A percentile compares a stretch with the other conserved stretches of the same genome.
Evolutionary conservation across 116 monocot genomes (phyloP).

Genomic region (Phalaenopsis hybrid): DNA sequence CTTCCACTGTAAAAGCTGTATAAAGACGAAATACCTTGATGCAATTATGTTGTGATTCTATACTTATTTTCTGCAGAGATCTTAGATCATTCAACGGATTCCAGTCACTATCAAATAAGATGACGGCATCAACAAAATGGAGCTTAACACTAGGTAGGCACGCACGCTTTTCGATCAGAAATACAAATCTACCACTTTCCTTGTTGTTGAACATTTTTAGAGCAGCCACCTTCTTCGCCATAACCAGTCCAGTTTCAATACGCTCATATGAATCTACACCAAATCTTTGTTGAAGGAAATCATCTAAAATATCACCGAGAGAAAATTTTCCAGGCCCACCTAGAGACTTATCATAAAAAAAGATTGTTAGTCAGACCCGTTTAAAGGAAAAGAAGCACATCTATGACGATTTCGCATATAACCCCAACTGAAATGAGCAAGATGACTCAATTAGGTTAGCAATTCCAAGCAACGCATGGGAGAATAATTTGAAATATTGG

Average conservation of each 20-base stretch:
- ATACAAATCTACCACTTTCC: constrained; percentile 70
- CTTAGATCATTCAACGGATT: constrained; percentile 83
- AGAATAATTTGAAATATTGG: neutral
- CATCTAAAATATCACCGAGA: constrained; percentile 85
- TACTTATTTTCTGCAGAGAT: constrained; percentile 58
- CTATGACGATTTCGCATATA: neutral
- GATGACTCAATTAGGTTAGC: neutral
- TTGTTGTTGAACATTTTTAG: constrained; percentile 71
- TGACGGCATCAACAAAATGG: constrained; percentile 68
- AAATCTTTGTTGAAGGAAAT: constrained; percentile 81
- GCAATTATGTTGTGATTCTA: constrained; percentile 40
- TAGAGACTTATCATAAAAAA: constrained; percentile 38
- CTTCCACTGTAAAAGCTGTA: constrained; percentile 73
- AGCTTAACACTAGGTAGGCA: constrained; percentile 79
- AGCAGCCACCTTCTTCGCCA: constrained; percentile 48
- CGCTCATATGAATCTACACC: constrained; percentile 79
- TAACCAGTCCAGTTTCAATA: constrained; percentile 47
- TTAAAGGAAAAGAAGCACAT: neutral
- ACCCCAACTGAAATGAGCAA: neutral
- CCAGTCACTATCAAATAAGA: constrained; percentile 84
- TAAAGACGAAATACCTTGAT: constrained; percentile 74
- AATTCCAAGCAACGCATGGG: neutral
- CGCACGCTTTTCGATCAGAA: constrained; percentile 84
- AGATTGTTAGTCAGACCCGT: neutral
- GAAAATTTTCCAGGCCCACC: constrained; percentile 46